phyloP scores from a whole-genome alignment of 2,329 filamentous ascomycete genomes.

The Trichoderma sp. region DNA sequence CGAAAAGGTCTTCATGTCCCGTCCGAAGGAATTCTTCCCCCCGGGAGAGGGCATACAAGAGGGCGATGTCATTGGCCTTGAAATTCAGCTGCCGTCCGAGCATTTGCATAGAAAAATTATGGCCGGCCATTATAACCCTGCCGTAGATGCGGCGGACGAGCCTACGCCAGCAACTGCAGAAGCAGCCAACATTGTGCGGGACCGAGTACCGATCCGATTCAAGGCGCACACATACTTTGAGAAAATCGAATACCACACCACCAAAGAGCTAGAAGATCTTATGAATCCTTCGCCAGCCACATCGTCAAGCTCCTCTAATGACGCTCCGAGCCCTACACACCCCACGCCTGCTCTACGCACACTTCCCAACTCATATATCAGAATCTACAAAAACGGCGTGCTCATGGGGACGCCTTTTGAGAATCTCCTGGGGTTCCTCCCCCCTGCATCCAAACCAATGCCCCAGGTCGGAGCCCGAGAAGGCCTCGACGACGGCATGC shows the following conservation, averaged over 20 bases:
- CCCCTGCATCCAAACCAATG: conserved; percentile 76
- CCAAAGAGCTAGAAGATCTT: conserved; percentile 82
- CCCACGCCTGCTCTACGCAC: conserved; percentile 73
- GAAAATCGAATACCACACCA: conserved; percentile 81
- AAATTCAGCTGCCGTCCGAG: conserved; percentile 86
- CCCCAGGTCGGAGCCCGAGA: conserved; percentile 73
- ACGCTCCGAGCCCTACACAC: conserved; percentile 69
- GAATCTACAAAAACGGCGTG: conserved; percentile 88
- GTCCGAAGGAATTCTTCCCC: conserved; percentile 85
- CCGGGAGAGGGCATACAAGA: conserved; percentile 76
- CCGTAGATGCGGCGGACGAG: conserved; percentile 67
- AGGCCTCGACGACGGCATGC: conserved; percentile 87
- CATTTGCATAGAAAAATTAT: conserved; percentile 85
- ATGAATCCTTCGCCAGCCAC: conserved; percentile 64
- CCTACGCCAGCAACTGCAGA: conserved; percentile 53
- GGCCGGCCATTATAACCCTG: conserved; percentile 81
- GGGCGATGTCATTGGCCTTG: conserved; percentile 90
- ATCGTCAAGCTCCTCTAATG: conserved; percentile 45
- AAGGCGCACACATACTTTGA: conserved; percentile 94
- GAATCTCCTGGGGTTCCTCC: conserved; percentile 84
- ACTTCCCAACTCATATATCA: conserved; percentile 80
- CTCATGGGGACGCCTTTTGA: conserved; percentile 85
- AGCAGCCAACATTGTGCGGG: conserved; percentile 80
- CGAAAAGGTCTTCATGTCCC: conserved; percentile 89
- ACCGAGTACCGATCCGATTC: conserved; percentile 91